Evolutionary conservation across 805 yeast genomes (phyloP), one percentile per base, ranked within the genome.

Genomic region (Yarrowia sp.): DNA sequence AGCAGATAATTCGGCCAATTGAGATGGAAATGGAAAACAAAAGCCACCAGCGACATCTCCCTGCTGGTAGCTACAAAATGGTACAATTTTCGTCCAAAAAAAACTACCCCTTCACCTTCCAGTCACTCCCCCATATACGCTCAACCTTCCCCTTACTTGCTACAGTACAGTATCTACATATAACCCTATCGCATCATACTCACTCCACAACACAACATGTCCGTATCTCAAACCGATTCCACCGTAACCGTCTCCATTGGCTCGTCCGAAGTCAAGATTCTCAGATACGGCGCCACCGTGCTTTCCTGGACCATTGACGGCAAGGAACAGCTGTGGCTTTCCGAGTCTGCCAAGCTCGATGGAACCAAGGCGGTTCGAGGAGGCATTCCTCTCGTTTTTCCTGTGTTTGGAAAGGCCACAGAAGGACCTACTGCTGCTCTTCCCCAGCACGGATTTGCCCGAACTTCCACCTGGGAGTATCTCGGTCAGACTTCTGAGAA

Each of bases 361-460:
- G 98, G 98, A 11, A 78, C 93, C 49, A 89, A 88, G 73, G 96
- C 99, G 1, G 98, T 95, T 19, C 84, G 99, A 75, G 99, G 99
- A 68, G 99, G 99, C 61, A 90, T 95, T 62, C 99, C 99, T 12
- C 79, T 95, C 24, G 98, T 93, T 9, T 95, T 95, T 82, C 99
- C 99, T 2, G 90, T 79, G 10, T 78, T 78, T 70, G 98, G 99
- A 66, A 92, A 85, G 69, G 79, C 81, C 33, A 80, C 82, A 8
- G 81, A 79, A 65, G 89, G 89, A 3, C 77, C 78, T 38, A 84
- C 92, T 41, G 80, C 79, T 61, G 40, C 63, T n/a, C 82, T 95
- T 68, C 98, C 98, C 19, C 98, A 95, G 78, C 99, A 95, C 74
- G 99, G 99, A 1, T 89, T 95, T 78, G 99, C 97, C 19, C 83